Conservation (phyloP, 257 asterid species). For the Solanum piurae region DNA sequence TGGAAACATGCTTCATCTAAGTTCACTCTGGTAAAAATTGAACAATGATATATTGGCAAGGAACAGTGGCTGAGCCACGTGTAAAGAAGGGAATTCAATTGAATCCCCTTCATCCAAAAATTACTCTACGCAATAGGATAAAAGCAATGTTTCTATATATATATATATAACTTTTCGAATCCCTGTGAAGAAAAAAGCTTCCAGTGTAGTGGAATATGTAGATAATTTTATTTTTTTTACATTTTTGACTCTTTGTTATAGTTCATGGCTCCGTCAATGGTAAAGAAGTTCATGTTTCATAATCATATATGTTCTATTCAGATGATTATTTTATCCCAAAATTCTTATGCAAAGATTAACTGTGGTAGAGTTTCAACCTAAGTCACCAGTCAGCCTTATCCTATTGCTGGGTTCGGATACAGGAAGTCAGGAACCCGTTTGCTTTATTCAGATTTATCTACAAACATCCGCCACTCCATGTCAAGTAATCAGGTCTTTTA, state of each 20-base stretch:
- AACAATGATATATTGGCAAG: neutral
- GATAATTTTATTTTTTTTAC: neutral
- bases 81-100: neutral
- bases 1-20: neutral
- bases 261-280: neutral
- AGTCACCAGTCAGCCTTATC: neutral
- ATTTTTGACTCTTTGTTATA: neutral
- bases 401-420: neutral
- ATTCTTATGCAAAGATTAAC: neutral
- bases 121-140: neutral
- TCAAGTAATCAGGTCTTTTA: neutral
- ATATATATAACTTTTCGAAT: neutral
- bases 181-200: neutral
- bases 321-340: neutral
- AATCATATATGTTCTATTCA: neutral
- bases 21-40: neutral
- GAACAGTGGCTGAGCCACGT: neutral
- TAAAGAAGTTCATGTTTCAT: neutral
- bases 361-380: neutral
- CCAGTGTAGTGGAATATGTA: neutral
- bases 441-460: neutral
- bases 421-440: constrained; percentile 1
- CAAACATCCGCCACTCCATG: neutral
- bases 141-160: neutral
- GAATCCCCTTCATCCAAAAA: neutral